phyloP scores from a whole-genome alignment of 495 filamentous ascomycete species.

The Aspergillus homomorphus region DNA sequence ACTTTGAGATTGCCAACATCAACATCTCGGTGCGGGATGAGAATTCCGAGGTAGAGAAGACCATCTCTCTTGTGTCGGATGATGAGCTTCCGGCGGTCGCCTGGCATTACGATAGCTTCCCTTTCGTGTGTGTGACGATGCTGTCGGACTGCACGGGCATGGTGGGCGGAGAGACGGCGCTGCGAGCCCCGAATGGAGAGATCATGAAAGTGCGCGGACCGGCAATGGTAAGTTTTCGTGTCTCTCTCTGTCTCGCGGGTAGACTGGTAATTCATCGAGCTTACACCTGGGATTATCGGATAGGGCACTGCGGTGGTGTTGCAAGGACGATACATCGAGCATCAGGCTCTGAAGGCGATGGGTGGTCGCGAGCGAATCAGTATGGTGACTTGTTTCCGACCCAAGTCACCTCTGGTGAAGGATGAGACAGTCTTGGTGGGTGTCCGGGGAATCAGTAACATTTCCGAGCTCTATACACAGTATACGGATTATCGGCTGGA shows the following conservation, averaged over 20 bases:
- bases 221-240: constrained; percentile 60
- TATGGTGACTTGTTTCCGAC: constrained; percentile 70
- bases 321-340: constrained; percentile 70
- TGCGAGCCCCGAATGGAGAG: constrained; percentile 56
- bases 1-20: constrained; percentile 70
- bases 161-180: constrained; percentile 70
- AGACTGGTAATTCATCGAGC: too few species aligned
- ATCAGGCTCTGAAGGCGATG: constrained; percentile 62
- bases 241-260: too few species aligned
- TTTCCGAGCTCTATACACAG: constrained; percentile 64
- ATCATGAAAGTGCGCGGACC: constrained; percentile 69
- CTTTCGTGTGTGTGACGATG: constrained; percentile 79
- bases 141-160: constrained; percentile 62
- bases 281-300: too few species aligned
- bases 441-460: constrained; percentile 59
- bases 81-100: constrained; percentile 44
- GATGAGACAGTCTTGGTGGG: constrained; percentile 65
- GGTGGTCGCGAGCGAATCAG: constrained; percentile 66
- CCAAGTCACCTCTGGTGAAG: constrained; percentile 50
- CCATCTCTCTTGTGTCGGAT: constrained; percentile 43
- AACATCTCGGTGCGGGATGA: constrained; percentile 61
- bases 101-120: constrained; percentile 74
- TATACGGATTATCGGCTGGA: constrained; percentile 66
- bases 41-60: constrained; percentile 36
- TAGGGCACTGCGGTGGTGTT: constrained; percentile 67